Evolutionary conservation across 2,329 filamentous ascomycete species (phyloP).

Genomic region (Tolypocladium amazonense): DNA sequence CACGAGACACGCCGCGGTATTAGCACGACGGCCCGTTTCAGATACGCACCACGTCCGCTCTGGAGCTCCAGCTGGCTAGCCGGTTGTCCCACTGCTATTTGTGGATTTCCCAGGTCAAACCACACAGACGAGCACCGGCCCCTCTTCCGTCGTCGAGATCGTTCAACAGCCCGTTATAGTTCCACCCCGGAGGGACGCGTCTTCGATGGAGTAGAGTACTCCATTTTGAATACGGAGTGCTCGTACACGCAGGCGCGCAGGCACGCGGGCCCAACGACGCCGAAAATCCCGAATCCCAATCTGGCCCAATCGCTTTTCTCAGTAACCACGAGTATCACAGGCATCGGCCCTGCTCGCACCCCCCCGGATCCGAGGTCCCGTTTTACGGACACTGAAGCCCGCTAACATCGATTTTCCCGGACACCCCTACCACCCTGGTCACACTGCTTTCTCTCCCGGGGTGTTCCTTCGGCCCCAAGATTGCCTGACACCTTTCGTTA

Average conservation of each 20-base stretch:
- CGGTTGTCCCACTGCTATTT: background rate
- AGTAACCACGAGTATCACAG: background rate
- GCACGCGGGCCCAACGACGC: background rate
- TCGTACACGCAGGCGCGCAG: background rate
- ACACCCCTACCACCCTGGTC: conserved; percentile 3
- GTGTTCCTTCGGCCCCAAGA: conserved; percentile 2
- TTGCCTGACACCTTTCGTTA: conserved; percentile 1
- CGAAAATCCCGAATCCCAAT: background rate
- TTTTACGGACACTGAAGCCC: background rate
- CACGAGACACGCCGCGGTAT: background rate
- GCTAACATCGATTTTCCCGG: conserved; percentile 2
- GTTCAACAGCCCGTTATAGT: background rate
- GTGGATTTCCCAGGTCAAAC: background rate
- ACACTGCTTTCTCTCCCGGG: background rate
- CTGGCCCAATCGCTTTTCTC: background rate
- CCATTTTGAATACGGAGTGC: background rate
- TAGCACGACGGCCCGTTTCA: background rate
- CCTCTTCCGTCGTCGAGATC: background rate
- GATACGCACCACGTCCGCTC: background rate
- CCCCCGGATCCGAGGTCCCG: conserved; percentile 3
- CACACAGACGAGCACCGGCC: background rate
- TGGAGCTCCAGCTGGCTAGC: background rate
- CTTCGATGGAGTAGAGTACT: background rate
- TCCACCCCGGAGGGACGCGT: background rate
- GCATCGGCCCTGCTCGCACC: background rate